phyloP scores from a whole-genome alignment of 805 yeast genomes.

The Yarrowia sp. region DNA sequence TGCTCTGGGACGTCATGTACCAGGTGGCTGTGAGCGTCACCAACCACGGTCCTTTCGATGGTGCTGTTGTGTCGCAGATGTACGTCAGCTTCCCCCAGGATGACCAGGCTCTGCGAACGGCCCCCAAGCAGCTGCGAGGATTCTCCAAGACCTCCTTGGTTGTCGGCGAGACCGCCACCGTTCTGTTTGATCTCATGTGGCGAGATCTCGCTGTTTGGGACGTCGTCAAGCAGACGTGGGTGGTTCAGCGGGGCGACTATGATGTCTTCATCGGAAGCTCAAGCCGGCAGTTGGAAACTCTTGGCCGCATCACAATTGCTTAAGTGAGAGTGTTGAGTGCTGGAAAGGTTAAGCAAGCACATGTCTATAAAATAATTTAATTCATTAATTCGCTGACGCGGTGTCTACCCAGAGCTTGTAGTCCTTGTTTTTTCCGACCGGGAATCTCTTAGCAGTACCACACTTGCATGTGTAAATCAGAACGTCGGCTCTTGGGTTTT shows the following conservation, averaged over 20 bases:
- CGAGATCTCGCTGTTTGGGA: constrained; percentile 68
- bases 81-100: constrained; percentile 57
- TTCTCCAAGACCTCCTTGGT: constrained; percentile 61
- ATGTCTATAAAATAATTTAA: constrained; percentile 21
- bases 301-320: constrained; percentile 34
- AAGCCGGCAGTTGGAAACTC: constrained; percentile 42
- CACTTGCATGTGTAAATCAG: constrained; percentile 64
- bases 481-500: constrained; percentile 54
- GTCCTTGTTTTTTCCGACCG: constrained; percentile 63
- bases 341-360: constrained; percentile 1
- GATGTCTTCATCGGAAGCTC: constrained; percentile 58
- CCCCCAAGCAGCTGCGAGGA: constrained; percentile 62
- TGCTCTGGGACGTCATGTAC: constrained; percentile 62
- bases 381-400: constrained; percentile 28
- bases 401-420: constrained; percentile 53
- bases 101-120: constrained; percentile 55
- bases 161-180: constrained; percentile 53
- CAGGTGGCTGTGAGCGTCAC: constrained; percentile 56
- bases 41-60: constrained; percentile 58
- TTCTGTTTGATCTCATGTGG: constrained; percentile 57
- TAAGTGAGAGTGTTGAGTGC: constrained; percentile 24
- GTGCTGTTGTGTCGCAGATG: constrained; percentile 60
- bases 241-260: constrained; percentile 63
- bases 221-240: constrained; percentile 62
- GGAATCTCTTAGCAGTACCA: constrained; percentile 61